phyloP scores from a whole-genome alignment of 768 basidiomycete species.

The Imleria badia region DNA sequence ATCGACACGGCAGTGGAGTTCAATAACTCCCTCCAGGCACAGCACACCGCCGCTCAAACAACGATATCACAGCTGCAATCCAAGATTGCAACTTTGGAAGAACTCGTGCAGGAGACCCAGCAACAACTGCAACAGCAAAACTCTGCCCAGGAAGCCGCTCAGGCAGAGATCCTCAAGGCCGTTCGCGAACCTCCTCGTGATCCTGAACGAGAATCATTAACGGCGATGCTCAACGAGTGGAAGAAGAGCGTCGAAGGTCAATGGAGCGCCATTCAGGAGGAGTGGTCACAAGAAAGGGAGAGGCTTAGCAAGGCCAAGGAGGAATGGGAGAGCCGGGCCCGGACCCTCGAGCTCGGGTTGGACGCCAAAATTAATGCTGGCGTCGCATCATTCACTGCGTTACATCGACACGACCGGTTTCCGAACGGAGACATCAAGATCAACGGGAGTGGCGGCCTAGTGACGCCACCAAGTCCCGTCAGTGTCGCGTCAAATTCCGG shows the following conservation, averaged over 20 bases:
- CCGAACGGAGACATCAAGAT: constrained; percentile 33
- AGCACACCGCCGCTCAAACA: constrained; percentile 75
- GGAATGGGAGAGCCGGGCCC: constrained; percentile 73
- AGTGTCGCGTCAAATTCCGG: constrained; percentile 65
- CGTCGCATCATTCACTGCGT: constrained; percentile 30
- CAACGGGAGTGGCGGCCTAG: constrained; percentile 49
- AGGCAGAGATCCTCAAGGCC: constrained; percentile 32
- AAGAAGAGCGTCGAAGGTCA: constrained; percentile 76
- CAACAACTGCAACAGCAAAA: constrained; percentile 39
- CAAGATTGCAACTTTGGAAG: constrained; percentile 70
- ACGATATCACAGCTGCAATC: constrained; percentile 68
- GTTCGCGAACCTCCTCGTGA: constrained; percentile 35
- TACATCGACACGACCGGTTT: constrained; percentile 40
- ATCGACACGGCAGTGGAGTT: constrained; percentile 75
- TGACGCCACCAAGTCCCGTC: constrained; percentile 75
- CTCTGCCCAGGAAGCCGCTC: constrained; percentile 36
- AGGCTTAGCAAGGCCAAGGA: constrained; percentile 69
- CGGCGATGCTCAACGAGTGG: constrained; percentile 65
- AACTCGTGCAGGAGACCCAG: constrained; percentile 53
- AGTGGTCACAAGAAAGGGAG: constrained; percentile 81
- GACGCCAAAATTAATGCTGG: constrained; percentile 40
- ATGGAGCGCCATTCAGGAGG: constrained; percentile 75
- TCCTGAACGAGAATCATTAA: constrained; percentile 49
- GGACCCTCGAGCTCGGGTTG: constrained; percentile 53
- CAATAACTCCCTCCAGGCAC: constrained; percentile 69